Evolutionary conservation across 345 rosid genomes (phyloP), one percentile per base, ranked within the genome.

Genomic region (Raphanus sativus): DNA sequence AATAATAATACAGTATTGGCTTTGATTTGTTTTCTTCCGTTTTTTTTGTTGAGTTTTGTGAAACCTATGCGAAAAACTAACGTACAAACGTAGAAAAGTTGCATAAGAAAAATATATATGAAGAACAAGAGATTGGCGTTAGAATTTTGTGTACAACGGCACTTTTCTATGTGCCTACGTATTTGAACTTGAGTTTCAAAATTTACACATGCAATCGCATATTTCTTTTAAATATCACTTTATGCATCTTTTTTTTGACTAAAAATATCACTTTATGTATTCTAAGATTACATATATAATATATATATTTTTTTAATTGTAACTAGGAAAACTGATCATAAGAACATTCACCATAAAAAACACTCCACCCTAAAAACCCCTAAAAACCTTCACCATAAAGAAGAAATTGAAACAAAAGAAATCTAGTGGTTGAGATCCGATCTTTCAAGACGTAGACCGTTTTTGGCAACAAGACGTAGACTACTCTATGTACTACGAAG

Each of bases 51-150:
- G 66, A 70, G 40, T 26, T 70, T 77, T 70, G 33, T n/a, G 52
- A 70, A 77, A 77, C 45, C 66, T 30, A 70, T 59, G 76, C 71
- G 13, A 42, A 26, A 68, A 36, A 54, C 5, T 63, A 70, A 70
- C 60, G 75, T 70, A 69, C 42, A 76, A 62, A 70, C 58, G 33
- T 76, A 70, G 28, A 64, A 77, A 77, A 77, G 71, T 70, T 3
- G 34, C 13, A 38, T 40, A 64, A 15, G 26, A 15, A 28, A 75
- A 50, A 26, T 45, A 16, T 11, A 50, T 33, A 50, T 28, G 9
- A 28, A 12, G 29, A 28, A 56, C 17, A 26, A 42, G 34, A 17
- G 2, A 34, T 30, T 75, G 17, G 12, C 61, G 61, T 59, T 40
- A 67, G 4, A 16, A 38, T 32, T 67, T 75, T 52, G 74, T 60